Base-by-base conservation (phyloP, 768 basidiomycete genomes). In the Rossbeevera mucosa region DNA sequence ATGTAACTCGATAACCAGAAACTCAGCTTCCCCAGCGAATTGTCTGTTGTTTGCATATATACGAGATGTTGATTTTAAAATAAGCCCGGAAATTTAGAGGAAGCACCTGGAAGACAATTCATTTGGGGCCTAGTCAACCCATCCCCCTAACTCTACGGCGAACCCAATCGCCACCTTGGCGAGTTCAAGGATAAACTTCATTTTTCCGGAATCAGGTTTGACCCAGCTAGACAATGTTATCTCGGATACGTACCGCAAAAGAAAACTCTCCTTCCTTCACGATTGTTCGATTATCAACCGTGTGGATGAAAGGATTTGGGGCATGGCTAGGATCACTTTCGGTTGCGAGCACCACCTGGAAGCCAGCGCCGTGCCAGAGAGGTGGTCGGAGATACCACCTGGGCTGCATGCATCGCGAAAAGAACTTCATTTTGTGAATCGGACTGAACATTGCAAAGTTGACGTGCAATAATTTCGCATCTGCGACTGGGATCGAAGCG, bases 91-190 rank as follows among this genome's bases (percentile, higher is more conserved):
- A 29, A 22, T 29, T 12, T 25, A 16, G 6, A 12, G 21, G 16
- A 24, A 14, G 18, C 3, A n/a, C 4, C 6, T 22, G n/a, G 4
- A 18, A 2, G n/a, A 18, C n/a, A 36, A 36, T 18, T 36, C 2
- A 6, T 33, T 16, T 16, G 31, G 30, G 11, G 30, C 18, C 47
- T 60, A 60, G 25, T 50, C 24, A 1, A 31, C 46, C 50, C 52
- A 61, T 25, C 56, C 56, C 24, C 59, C 59, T 14, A 83, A 57
- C 62, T 85, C 82, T 55, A 81, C 74, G 4, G 74, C 78, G 55
- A 80, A 83, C 1, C 79, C 80, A 12, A 83, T 73, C 16, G 72
- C 78, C 21, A 83, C 70, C 67, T 82, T 83, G 18, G 79, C 76
- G 59, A 83, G 83, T 64, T 84, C 79, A n/a, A 80, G 66, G 50